Percentiles rank a stretch among this genome's conserved stretches.
Evolutionary conservation across 257 asterid species (phyloP).

Genomic region (Solanum arcanum): DNA sequence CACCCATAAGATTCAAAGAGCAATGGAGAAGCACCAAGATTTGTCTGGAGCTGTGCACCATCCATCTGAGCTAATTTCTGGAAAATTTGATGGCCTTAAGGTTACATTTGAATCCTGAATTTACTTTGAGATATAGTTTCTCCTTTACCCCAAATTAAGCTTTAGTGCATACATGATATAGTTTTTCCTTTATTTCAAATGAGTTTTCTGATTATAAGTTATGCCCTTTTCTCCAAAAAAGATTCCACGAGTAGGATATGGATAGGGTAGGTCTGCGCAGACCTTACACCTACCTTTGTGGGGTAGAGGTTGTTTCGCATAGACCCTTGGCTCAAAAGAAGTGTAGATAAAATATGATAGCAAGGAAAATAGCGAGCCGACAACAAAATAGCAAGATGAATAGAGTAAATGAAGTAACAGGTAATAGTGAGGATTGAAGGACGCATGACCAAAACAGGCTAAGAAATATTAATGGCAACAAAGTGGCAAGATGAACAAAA

Average conservation of each 20-base stretch:
- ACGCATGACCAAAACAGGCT: not conserved
- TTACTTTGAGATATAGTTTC: not conserved
- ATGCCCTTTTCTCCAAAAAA: not conserved
- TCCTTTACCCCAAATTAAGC: not conserved
- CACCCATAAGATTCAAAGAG: slow-evolving; percentile 35
- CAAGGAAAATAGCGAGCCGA: not conserved
- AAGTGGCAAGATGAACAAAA: not conserved
- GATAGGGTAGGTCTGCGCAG: not conserved
- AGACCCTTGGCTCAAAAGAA: not conserved
- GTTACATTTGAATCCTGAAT: slow-evolving; percentile 17
- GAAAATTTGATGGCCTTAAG: slow-evolving; percentile 85
- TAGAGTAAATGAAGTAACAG: not conserved
- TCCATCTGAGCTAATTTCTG: slow-evolving; percentile 61
- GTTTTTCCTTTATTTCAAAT: not conserved
- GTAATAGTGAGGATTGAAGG: not conserved
- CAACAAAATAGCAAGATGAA: not conserved
- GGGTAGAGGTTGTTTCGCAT: not conserved
- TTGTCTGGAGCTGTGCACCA: slow-evolving; percentile 32
- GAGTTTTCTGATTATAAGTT: not conserved
- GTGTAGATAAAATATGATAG: not conserved
- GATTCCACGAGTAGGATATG: not conserved
- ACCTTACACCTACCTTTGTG: not conserved
- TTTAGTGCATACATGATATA: not conserved
- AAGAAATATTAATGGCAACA: not conserved
- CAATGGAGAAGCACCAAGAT: slow-evolving; percentile 48